Base-by-base conservation (phyloP, 2,329 filamentous ascomycete species). In the Tympanopsis confertula region DNA sequence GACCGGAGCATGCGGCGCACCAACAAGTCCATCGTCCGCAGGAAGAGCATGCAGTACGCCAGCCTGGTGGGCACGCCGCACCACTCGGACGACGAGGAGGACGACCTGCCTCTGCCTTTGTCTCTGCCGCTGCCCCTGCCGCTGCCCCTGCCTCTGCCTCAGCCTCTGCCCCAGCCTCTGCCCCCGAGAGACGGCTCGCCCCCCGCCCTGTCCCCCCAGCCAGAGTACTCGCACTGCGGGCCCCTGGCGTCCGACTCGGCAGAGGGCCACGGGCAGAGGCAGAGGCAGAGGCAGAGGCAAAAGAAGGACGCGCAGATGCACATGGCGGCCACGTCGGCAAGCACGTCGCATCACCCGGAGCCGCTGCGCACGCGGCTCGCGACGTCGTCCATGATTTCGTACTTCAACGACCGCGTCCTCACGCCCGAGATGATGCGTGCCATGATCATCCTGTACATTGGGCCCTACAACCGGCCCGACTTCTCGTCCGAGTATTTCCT, bases 381-480 rank as follows among this genome's bases (percentile, higher is more conserved):
- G 13, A 94, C 89, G 54, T 88, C 86, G 0, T 89, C 82, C n/a
- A 94, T 94, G 77, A 93, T 98, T 24, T 95, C 89, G 0, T 96
- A 96, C 60, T 94, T 95, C 58, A 91, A 94, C 56, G 91, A 98
- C 57, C 82, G 91, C 19, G 84, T 98, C 19, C 69, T 98, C 13
- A 89, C 86, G 0, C 89, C 91, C 0, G 91, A 98, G 58, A 94
- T 96, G 86, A 95, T 96, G 82, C 83, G 91, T 20, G 86, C 88
- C 44, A 96, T 98, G 88, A 94, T 98, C 46, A 94, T 98, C 46
- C 69, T 98, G 3, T 98, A 98, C 56, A 84, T 98, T 39, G 91
- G 91, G 1, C 87, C 88, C 0, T 84, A 95, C 54, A 86, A 91
- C 56, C 81, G 88, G 1, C 91, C 91, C 0, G 87, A 96, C 54